Conservation (phyloP, 306 rosid genomes). For the Glycine latifolia region DNA sequence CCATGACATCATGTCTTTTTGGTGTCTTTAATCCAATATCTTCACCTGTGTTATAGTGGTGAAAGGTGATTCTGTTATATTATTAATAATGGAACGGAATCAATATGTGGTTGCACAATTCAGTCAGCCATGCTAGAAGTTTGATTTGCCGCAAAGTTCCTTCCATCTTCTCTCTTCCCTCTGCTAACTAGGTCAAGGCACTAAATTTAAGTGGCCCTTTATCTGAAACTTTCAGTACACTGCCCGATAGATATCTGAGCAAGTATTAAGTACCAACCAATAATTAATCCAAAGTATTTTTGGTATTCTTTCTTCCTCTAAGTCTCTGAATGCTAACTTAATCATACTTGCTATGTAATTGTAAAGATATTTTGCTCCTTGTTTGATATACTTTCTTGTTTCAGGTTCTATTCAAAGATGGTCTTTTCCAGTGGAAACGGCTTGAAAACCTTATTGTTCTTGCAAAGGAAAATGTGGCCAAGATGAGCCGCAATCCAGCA, state of each 20-base stretch:
- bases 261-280: not conserved
- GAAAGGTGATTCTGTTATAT: slow-evolving; percentile 28
- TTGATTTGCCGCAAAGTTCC: slow-evolving; percentile 30
- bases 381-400: slow-evolving; percentile 39
- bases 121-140: slow-evolving; percentile 20
- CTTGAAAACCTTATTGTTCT: slow-evolving; percentile 96
- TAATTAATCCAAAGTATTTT: not conserved
- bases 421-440: slow-evolving; percentile 97
- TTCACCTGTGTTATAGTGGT: slow-evolving; percentile 18
- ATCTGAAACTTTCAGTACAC: slow-evolving; percentile 26
- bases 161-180: slow-evolving; percentile 20
- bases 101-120: slow-evolving; percentile 26
- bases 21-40: slow-evolving; percentile 31
- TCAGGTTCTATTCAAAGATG: slow-evolving; percentile 96
- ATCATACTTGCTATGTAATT: not conserved
- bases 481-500: slow-evolving; percentile 96
- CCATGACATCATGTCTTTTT: slow-evolving; percentile 18
- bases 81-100: slow-evolving; percentile 12
- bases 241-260: slow-evolving; percentile 18
- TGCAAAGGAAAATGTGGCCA: slow-evolving; percentile 94
- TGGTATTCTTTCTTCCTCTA: slow-evolving; percentile 2
- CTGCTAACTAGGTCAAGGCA: slow-evolving; percentile 20
- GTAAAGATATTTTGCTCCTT: slow-evolving; percentile 8
- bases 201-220: slow-evolving; percentile 13
- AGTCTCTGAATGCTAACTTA: slow-evolving; percentile 23